Evolutionary conservation across 768 basidiomycete genomes (phyloP), one percentile per base, ranked within the genome.

Genomic region (Termitomyces eurrhizus): DNA sequence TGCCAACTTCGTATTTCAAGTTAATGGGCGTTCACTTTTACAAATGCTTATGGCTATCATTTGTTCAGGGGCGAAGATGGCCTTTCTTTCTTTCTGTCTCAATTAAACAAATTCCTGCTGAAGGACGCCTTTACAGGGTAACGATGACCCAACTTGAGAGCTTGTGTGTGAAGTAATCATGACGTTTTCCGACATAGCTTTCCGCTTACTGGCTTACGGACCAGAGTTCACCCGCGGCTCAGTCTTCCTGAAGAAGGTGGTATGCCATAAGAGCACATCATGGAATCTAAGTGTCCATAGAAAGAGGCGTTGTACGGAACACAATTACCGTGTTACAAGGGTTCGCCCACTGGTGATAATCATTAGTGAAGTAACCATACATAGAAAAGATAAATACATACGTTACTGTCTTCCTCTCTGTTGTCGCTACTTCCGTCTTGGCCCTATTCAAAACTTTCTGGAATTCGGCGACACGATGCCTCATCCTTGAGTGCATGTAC

Each of bases 401-500:
- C 93, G 80, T 93, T 35, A 89, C 95, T 8, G 97, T 99, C 83
- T 93, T 98, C 68, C 90, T 81, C 69, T 95, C 95, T 2, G 80
- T 82, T 3, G 83, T 84, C 3, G 86, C 88, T 7, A 84, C 86
- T 74, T 98, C 97, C 29, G 92, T 90, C 83, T 98, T 98, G 8
- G 97, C 95, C 54, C 97, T 80, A 70, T 98, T 98, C 69, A 99
- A 75, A 55, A 99, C 87, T 74, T 94, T 94, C 76, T 93, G 91
- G 80, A 99, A 98, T 74, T 97, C 93, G 1, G 90, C 85, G 13
- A 97, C 97, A 11, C 97, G 87, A 67, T 89, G 82, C 62, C 97
- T 82, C 94, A 98, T 95, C 49, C 97, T 82, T 3, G 93, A 95
- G 75, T 98, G 96, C 93, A 99, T 96, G 76, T 99, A 98, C 0